phyloP scores from a whole-genome alignment of 805 yeast species.

The Metschnikowia lochheadii region DNA sequence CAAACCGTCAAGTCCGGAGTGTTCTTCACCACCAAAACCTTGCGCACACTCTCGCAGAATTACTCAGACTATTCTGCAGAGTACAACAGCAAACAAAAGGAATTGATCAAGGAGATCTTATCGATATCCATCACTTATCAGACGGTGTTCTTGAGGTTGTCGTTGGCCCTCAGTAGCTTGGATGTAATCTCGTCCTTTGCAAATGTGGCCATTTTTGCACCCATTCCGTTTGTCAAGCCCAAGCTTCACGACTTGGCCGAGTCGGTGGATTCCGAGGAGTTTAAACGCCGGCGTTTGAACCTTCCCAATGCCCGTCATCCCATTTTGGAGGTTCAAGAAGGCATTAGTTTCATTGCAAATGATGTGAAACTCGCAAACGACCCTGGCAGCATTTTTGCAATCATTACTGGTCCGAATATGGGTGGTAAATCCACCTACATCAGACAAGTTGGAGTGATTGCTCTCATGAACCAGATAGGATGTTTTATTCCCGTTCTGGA shows the following conservation, averaged over 20 bases:
- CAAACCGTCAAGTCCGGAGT: slow-evolving; percentile 96
- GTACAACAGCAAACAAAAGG: slow-evolving; percentile 71
- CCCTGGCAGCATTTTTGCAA: slow-evolving; percentile 57
- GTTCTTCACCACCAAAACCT: slow-evolving; percentile 71
- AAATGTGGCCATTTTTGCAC: slow-evolving; percentile 72
- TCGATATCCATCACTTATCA: slow-evolving; percentile 76
- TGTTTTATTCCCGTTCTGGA: slow-evolving; percentile 77
- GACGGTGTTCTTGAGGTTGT: slow-evolving; percentile 68
- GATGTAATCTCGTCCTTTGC: slow-evolving; percentile 88
- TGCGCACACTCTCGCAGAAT: slow-evolving; percentile 57
- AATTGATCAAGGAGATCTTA: slow-evolving; percentile 79
- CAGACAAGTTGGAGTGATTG: slow-evolving; percentile 82
- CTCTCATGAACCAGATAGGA: slow-evolving; percentile 85
- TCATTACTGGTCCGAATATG: slow-evolving; percentile 96
- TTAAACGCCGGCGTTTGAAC: slow-evolving; percentile 42
- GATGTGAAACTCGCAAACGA: slow-evolving; percentile 63
- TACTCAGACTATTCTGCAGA: slow-evolving; percentile 56
- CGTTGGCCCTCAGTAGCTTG: slow-evolving; percentile 60
- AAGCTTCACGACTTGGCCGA: slow-evolving; percentile 52
- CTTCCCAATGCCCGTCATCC: slow-evolving; percentile 89
- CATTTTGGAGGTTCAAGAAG: slow-evolving; percentile 89
- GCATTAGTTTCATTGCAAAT: slow-evolving; percentile 83
- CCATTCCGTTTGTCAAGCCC: slow-evolving; percentile 77
- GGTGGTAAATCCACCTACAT: slow-evolving; percentile 96
- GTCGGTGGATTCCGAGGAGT: slow-evolving; percentile 18